Evolutionary conservation across 2,329 filamentous ascomycete genomes (phyloP).

Genomic region (Neonectria hederae): DNA sequence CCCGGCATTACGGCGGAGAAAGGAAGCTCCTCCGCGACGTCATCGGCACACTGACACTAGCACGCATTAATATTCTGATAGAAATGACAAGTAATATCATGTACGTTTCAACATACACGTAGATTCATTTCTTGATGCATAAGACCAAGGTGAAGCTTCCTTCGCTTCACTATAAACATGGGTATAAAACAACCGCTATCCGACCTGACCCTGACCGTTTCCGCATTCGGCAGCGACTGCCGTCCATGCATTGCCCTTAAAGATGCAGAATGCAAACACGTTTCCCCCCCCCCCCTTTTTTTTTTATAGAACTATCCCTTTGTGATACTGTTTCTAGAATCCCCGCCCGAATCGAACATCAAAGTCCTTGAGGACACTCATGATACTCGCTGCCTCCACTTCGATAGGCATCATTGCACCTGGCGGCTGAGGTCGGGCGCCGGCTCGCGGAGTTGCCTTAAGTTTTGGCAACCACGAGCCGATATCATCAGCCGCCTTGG

Average conservation of each 20-base stretch:
- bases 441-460: slow-evolving; percentile 62
- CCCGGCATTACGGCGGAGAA: slow-evolving; percentile 6
- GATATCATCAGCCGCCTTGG: slow-evolving; percentile 77
- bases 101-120: slow-evolving; percentile 33
- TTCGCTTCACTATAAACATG: slow-evolving; percentile 37
- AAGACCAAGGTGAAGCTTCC: slow-evolving; percentile 33
- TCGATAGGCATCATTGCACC: slow-evolving; percentile 70
- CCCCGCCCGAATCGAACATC: slow-evolving; percentile 74
- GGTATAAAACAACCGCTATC: slow-evolving; percentile 46
- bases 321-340: slow-evolving; percentile 37
- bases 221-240: slow-evolving; percentile 32
- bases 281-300: too few relatives aligned
- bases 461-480: slow-evolving; percentile 80
- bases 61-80: slow-evolving; percentile 7
- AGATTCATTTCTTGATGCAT: slow-evolving; percentile 41
- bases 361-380: slow-evolving; percentile 85
- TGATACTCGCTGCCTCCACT: slow-evolving; percentile 84
- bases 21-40: slow-evolving; percentile 4
- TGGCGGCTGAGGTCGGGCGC: slow-evolving; percentile 43
- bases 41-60: slow-evolving; percentile 18
- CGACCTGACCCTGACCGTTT: slow-evolving; percentile 34
- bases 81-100: slow-evolving; percentile 9
- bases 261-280: slow-evolving; percentile 21
- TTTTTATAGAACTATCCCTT: slow-evolving; percentile 26
- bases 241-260: slow-evolving; percentile 16